These are phyloP conservation scores for Aureobasidium subglaciale DNA, from an alignment of 2,329 filamentous ascomycete species.

Conservation along the genomic window DNA sequence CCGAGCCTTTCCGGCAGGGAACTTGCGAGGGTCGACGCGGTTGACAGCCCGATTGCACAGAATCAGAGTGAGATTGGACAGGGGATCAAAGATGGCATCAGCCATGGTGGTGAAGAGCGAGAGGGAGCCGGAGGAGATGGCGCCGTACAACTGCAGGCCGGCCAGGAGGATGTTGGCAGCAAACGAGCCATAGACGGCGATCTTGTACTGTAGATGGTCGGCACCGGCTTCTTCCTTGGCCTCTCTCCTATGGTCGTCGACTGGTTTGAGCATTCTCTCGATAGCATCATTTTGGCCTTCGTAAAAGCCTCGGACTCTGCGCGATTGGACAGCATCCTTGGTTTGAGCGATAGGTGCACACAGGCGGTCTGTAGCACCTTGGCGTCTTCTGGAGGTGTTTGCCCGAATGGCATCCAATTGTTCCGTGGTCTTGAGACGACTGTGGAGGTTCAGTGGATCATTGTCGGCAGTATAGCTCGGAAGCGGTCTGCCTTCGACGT, in stretches of 20 bases:
- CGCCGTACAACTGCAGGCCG: constrained; percentile 79
- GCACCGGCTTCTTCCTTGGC: constrained; percentile 73
- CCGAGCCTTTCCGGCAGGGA: constrained; percentile 85
- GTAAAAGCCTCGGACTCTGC: constrained; percentile 74
- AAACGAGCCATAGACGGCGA: constrained; percentile 62
- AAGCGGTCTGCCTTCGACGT: constrained; percentile 43
- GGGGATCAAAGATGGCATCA: constrained; percentile 85
- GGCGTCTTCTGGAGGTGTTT: constrained; percentile 72
- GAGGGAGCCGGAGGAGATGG: constrained; percentile 78
- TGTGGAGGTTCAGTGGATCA: constrained; percentile 76
- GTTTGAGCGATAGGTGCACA: constrained; percentile 34
- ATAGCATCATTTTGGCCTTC: constrained; percentile 89
- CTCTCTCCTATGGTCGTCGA: constrained; percentile 80
- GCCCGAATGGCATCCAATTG: constrained; percentile 72
- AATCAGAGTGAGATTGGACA: constrained; percentile 83
- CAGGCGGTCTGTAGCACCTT: constrained; percentile 29
- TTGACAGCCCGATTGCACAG: constrained; percentile 81
- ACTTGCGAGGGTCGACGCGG: constrained; percentile 75
- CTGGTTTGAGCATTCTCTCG: constrained; percentile 80
- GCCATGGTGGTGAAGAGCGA: constrained; percentile 98
- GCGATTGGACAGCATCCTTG: constrained; percentile 38
- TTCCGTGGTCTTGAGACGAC: constrained; percentile 66
- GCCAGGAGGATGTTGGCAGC: constrained; percentile 74
- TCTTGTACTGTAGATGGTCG: constrained; percentile 70
- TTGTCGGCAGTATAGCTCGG: constrained; percentile 56